Conservation (phyloP, 257 asterid genomes). For the Salvia rosmarinus region DNA sequence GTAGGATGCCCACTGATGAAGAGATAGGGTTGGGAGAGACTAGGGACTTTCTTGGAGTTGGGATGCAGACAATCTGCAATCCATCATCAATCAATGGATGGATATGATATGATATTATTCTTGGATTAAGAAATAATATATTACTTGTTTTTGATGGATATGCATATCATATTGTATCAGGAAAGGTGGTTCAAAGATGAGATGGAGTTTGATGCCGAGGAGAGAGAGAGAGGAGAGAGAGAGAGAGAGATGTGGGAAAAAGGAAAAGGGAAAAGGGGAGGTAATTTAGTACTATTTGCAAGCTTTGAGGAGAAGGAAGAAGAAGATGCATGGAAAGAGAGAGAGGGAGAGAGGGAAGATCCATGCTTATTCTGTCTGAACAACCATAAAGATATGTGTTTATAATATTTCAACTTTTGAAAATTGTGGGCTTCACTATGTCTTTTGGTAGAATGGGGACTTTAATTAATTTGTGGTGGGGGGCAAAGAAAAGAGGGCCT, state of each 20-base stretch:
- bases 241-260: neutral
- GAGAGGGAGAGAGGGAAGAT: slow-evolving; percentile 47
- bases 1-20: slow-evolving; percentile 30
- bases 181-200: slow-evolving; percentile 28
- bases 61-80: slow-evolving; percentile 72
- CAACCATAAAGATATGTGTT: slow-evolving; percentile 37
- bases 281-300: slow-evolving; percentile 47
- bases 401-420: slow-evolving; percentile 45
- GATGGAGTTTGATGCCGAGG: slow-evolving; percentile 36
- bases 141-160: neutral
- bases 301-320: slow-evolving; percentile 59
- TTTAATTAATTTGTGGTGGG: slow-evolving; percentile 53
- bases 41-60: slow-evolving; percentile 96
- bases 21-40: slow-evolving; percentile 67
- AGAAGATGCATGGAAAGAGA: neutral
- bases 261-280: slow-evolving; percentile 10
- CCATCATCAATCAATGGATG: slow-evolving; percentile 84
- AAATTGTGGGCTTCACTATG: slow-evolving; percentile 39
- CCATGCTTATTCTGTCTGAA: slow-evolving; percentile 75
- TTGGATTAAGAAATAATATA: neutral
- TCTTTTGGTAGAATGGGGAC: slow-evolving; percentile 37
- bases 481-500: slow-evolving; percentile 52
- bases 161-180: slow-evolving; percentile 23
- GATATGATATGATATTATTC: slow-evolving; percentile 52
- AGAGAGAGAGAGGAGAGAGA: neutral